A percentile compares a stretch with the other conserved stretches of the same genome.
Conservation (phyloP, 176 grass and related monocot genomes). For the Eleusine indica region DNA sequence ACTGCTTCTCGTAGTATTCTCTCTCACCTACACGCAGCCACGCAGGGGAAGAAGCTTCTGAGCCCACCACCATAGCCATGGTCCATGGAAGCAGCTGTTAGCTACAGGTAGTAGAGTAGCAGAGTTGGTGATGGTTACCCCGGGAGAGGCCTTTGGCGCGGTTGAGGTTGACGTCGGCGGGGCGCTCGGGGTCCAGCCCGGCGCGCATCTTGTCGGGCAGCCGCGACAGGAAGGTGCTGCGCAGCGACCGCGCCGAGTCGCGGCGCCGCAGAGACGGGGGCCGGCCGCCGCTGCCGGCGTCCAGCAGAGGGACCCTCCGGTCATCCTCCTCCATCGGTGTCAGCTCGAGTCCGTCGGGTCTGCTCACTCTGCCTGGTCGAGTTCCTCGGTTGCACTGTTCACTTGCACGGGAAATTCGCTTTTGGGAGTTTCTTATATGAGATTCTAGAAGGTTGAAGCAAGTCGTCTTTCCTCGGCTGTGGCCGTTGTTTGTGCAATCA, state of each 20-base stretch:
- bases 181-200: conserved; percentile 66
- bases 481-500: too few relatives aligned
- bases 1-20: conserved; percentile 81
- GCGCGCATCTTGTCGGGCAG: conserved; percentile 80
- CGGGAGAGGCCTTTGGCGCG: conserved; percentile 67
- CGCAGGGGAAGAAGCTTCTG: background rate
- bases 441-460: too few relatives aligned
- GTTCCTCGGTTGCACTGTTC: background rate
- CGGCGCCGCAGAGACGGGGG: conserved; percentile 40
- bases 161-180: conserved; percentile 54
- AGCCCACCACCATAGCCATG: background rate
- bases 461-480: too few relatives aligned
- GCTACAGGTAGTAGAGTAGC: background rate
- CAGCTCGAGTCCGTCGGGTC: background rate
- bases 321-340: conserved; percentile 50
- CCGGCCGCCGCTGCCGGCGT: conserved; percentile 5
- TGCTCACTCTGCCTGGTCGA: background rate
- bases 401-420: background rate
- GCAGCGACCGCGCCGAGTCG: conserved; percentile 69
- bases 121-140: conserved; percentile 33
- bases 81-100: background rate
- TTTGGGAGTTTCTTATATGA: background rate
- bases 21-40: conserved; percentile 50
- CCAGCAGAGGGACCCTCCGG: conserved; percentile 58
- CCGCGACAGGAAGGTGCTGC: conserved; percentile 66